These are phyloP conservation scores for Endoconidiophora laricicola DNA, from an alignment of 2,329 filamentous ascomycete species.

Conservation along the genomic window DNA sequence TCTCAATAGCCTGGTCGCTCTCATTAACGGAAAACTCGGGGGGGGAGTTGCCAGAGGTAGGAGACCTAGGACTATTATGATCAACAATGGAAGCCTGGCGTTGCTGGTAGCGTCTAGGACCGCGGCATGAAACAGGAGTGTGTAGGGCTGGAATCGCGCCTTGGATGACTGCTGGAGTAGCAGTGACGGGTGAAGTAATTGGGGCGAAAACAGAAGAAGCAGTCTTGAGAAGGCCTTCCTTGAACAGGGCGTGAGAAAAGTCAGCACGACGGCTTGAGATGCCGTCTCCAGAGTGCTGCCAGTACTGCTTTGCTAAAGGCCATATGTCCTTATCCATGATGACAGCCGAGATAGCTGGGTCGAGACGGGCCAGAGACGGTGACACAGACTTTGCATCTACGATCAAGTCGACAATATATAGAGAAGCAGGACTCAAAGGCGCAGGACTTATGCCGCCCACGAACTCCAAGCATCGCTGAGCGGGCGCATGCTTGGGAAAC, in stretches of 20 bases:
- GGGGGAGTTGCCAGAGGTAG: constrained; percentile 11
- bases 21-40: constrained; percentile 13
- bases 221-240: constrained; percentile 40
- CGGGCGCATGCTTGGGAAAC: constrained; percentile 52
- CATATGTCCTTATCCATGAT: constrained; percentile 53
- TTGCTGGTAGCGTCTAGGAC: constrained; percentile 22
- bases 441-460: constrained; percentile 32
- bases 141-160: background rate
- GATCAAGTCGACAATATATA: constrained; percentile 41
- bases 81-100: constrained; percentile 7
- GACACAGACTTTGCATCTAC: constrained; percentile 39
- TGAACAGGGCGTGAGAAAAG: constrained; percentile 64
- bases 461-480: constrained; percentile 60
- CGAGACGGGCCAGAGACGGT: constrained; percentile 34
- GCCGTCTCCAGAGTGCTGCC: constrained; percentile 92
- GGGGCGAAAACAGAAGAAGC: constrained; percentile 16
- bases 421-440: constrained; percentile 28
- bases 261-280: constrained; percentile 82
- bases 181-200: constrained; percentile 16
- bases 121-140: constrained; percentile 22
- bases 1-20: constrained; percentile 35
- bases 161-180: too few species aligned
- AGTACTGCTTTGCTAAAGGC: constrained; percentile 74
- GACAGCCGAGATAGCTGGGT: constrained; percentile 50
- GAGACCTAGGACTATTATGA: constrained; percentile 3